Percentiles rank a stretch among this genome's conserved stretches.
These are phyloP conservation scores for Myxozyma sirexii DNA, from an alignment of 805 yeast genomes.

Conservation along the genomic window DNA sequence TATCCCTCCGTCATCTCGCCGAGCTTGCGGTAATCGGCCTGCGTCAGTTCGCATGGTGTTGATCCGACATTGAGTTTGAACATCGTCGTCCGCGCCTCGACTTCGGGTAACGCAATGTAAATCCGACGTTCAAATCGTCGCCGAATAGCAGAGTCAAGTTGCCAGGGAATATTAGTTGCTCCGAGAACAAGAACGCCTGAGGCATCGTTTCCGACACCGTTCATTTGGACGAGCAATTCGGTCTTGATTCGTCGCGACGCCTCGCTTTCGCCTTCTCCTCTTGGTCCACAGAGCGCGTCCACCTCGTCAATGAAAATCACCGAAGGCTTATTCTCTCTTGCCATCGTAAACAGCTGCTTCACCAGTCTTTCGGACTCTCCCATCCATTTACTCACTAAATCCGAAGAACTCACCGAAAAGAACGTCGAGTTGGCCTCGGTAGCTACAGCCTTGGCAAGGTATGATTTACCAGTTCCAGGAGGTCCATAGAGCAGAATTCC, in stretches of 20 bases:
- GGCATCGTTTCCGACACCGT: conserved; percentile 95
- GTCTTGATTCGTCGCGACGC: conserved; percentile 96
- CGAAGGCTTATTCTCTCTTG: conserved; percentile 92
- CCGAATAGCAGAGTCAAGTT: conserved; percentile 93
- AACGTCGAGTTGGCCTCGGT: conserved; percentile 98
- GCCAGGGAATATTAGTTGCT: conserved; percentile 99
- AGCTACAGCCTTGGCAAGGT: conserved; percentile 96
- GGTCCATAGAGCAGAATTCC: conserved; percentile 90
- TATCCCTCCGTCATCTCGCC: conserved; percentile 97
- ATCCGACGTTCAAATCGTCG: conserved; percentile 92
- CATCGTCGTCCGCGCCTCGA: conserved; percentile 90
- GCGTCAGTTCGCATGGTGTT: conserved; percentile 77
- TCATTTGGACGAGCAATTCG: conserved; percentile 95
- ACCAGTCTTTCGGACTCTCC: conserved; percentile 97
- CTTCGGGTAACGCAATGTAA: conserved; percentile 91
- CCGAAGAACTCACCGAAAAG: conserved; percentile 94
- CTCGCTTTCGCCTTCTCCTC: conserved; percentile 98
- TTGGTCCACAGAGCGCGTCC: conserved; percentile 95
- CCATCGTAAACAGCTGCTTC: conserved; percentile 92
- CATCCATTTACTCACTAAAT: conserved; percentile 98
- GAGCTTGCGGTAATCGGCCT: conserved; percentile 72
- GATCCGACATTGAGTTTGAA: conserved; percentile 90
- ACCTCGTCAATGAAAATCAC: conserved; percentile 97
- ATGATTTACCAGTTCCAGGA: conserved; percentile 98
- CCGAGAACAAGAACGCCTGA: conserved; percentile 92